Percentiles rank a stretch among this genome's conserved stretches.
phyloP scores from a whole-genome alignment of 192 early-diverging fungal species.

The Piromyces sp. region DNA sequence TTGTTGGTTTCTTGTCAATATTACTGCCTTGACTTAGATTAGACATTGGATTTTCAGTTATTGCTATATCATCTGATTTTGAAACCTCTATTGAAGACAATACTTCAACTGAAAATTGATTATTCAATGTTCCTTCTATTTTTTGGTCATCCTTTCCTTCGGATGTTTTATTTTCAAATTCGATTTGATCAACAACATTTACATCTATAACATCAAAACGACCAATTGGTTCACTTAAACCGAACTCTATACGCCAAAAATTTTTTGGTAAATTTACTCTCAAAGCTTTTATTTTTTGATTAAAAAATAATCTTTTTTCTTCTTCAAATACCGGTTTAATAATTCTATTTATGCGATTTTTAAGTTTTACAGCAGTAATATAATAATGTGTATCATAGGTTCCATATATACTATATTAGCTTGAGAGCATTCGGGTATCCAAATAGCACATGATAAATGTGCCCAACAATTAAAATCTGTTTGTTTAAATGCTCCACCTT shows the following conservation, averaged over 20 bases:
- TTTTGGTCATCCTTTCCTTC: too few species aligned
- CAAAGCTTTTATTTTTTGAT: not conserved
- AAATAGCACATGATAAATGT: conserved; percentile 85
- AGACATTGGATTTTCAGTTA: too few species aligned
- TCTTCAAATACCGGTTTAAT: conserved; percentile 13
- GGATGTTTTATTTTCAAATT: not conserved
- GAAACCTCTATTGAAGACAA: too few species aligned
- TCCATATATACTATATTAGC: conserved; percentile 93
- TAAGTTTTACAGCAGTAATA: conserved; percentile 36
- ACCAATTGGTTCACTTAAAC: not conserved
- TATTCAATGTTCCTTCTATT: too few species aligned
- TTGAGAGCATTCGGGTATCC: conserved; percentile 86
- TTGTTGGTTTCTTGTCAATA: too few species aligned
- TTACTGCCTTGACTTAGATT: too few species aligned
- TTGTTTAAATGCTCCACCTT: conserved; percentile 91
- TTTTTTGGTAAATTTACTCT: not conserved
- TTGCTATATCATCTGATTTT: too few species aligned
- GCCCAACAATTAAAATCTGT: conserved; percentile 86
- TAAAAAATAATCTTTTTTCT: not conserved
- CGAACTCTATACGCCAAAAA: not conserved
- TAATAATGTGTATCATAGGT: conserved; percentile 74
- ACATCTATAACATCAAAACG: not conserved
- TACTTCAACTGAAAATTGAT: too few species aligned
- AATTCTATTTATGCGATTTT: conserved; percentile 13
- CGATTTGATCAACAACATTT: not conserved